Conservation (phyloP, 768 basidiomycete species). For the Jaapia argillacea region DNA sequence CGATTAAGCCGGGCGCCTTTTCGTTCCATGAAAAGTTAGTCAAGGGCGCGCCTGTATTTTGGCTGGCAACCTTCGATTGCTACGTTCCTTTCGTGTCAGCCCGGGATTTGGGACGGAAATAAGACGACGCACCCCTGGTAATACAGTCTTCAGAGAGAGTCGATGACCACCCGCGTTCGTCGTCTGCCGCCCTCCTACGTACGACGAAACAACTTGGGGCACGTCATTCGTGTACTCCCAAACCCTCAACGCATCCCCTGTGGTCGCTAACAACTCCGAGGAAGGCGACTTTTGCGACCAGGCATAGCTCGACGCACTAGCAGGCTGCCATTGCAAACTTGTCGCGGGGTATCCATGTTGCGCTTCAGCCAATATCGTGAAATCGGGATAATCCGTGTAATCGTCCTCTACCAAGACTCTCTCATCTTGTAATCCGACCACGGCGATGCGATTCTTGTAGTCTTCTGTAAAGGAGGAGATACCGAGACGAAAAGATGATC, state of each 20-base stretch:
- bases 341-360: conserved; percentile 91
- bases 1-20: conserved; percentile 80
- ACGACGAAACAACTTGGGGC: conserved; percentile 43
- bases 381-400: conserved; percentile 76
- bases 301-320: conserved; percentile 44
- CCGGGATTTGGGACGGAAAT: conserved; percentile 1
- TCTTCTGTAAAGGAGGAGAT: conserved; percentile 83
- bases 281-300: conserved; percentile 61
- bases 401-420: conserved; percentile 82
- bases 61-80: conserved; percentile 88
- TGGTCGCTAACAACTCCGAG: conserved; percentile 85
- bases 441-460: conserved; percentile 71
- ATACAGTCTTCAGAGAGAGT: conserved; percentile 61
- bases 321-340: conserved; percentile 88
- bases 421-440: conserved; percentile 76
- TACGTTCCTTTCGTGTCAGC: conserved; percentile 14
- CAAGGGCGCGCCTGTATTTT: conserved; percentile 78
- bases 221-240: conserved; percentile 81
- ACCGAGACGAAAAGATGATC: conserved; percentile 75
- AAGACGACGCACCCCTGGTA: conserved; percentile 61
- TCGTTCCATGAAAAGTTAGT: conserved; percentile 99
- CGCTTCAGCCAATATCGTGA: conserved; percentile 75
- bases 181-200: no score
- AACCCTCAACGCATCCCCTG: conserved; percentile 85
- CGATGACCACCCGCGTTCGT: conserved; percentile 49